Evolutionary conservation across 1,139 yeast species (phyloP).

Genomic region (Maudiozyma humilis): DNA sequence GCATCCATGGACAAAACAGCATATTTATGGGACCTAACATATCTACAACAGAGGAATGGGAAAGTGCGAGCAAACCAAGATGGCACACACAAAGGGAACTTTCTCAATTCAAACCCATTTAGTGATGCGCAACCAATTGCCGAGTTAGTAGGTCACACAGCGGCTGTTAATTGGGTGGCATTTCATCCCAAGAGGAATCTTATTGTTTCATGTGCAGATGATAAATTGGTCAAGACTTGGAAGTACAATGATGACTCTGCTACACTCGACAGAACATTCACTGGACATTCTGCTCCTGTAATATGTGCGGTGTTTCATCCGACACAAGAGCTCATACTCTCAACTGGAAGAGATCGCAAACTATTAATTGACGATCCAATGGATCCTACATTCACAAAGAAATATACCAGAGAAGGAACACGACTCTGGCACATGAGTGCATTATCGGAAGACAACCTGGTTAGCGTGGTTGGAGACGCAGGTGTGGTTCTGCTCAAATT

Average conservation of each 20-base stretch:
- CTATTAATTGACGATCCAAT: constrained; percentile 93
- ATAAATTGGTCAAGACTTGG: constrained; percentile 91
- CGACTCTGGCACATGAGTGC: constrained; percentile 87
- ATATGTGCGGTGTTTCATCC: constrained; percentile 89
- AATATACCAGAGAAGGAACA: constrained; percentile 85
- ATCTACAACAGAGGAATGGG: constrained; percentile 86
- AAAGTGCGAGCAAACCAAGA: no score
- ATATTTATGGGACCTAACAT: constrained; percentile 96
- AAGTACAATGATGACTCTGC: constrained; percentile 34
- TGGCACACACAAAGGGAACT: constrained; percentile 49
- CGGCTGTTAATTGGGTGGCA: constrained; percentile 97
- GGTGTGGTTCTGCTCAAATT: constrained; percentile 97
- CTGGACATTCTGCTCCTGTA: constrained; percentile 94
- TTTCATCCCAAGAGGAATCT: constrained; percentile 96
- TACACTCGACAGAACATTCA: constrained; percentile 37
- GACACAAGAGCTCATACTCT: constrained; percentile 79
- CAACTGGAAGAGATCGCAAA: constrained; percentile 92
- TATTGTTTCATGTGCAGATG: constrained; percentile 94
- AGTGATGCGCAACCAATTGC: constrained; percentile 95
- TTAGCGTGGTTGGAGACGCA: constrained; percentile 92
- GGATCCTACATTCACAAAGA: constrained; percentile 84
- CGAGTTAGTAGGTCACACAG: constrained; percentile 93
- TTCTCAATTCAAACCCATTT: constrained; percentile 86
- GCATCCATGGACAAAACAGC: constrained; percentile 98
- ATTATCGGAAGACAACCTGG: constrained; percentile 81